Conservation (phyloP, 768 basidiomycete genomes). For the Suillus placidus region DNA sequence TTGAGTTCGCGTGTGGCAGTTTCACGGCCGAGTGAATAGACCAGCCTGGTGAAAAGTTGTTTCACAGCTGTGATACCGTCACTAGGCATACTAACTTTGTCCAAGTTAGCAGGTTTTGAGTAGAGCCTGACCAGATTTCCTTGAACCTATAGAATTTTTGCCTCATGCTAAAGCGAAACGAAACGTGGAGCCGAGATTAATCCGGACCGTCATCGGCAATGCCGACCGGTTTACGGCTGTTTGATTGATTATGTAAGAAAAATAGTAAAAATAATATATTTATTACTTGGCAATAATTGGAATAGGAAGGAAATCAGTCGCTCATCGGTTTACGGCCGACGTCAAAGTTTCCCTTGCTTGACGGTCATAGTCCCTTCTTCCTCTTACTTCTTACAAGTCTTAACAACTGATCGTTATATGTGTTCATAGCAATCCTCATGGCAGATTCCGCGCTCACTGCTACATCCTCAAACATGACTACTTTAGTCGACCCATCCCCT, state of each 20-base stretch:
- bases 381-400: background rate
- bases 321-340: constrained; percentile 26
- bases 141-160: constrained; percentile 17
- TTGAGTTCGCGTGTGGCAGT: constrained; percentile 45
- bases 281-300: background rate
- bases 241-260: constrained; percentile 12
- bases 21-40: constrained; percentile 36
- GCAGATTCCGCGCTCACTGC: constrained; percentile 7
- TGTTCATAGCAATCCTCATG: constrained; percentile 17
- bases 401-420: constrained; percentile 13
- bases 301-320: constrained; percentile 10
- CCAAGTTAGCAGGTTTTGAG: background rate
- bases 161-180: constrained; percentile 7
- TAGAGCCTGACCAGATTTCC: background rate
- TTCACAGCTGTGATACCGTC: constrained; percentile 10
- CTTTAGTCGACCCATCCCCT: constrained; percentile 13
- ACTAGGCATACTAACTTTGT: constrained; percentile 12
- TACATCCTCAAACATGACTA: constrained; percentile 13
- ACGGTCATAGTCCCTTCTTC: background rate
- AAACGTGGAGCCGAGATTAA: background rate
- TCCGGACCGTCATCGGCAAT: constrained; percentile 2
- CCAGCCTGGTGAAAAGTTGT: constrained; percentile 33
- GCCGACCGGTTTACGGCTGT: constrained; percentile 9
- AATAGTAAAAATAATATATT: constrained; percentile 4
- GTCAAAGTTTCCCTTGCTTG: constrained; percentile 16